These are phyloP conservation scores for Diddensiella caesifluorescens DNA, from an alignment of 805 yeast species.

Conservation along the genomic window DNA sequence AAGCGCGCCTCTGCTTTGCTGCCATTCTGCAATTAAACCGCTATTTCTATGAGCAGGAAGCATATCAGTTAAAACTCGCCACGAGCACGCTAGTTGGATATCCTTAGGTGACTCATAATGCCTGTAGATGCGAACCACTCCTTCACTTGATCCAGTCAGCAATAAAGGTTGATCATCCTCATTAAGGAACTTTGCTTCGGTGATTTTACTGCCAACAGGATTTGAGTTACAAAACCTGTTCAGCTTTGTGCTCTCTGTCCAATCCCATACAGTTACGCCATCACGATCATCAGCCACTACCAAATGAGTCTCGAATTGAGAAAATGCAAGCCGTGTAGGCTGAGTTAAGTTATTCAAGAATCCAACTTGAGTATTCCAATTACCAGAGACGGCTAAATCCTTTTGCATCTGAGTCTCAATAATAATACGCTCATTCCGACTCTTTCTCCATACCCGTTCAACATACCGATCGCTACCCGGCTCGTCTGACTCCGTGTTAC, in stretches of 20 bases:
- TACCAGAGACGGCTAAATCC: constrained; percentile 71
- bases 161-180: constrained; percentile 88
- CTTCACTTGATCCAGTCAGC: constrained; percentile 88
- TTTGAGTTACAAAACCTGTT: constrained; percentile 76
- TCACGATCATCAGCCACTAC: constrained; percentile 81
- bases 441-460: constrained; percentile 80
- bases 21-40: constrained; percentile 92
- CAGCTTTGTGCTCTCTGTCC: constrained; percentile 57
- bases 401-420: constrained; percentile 89
- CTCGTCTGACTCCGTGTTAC: constrained; percentile 76
- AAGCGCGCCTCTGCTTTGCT: constrained; percentile 86
- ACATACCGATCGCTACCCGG: constrained; percentile 87
- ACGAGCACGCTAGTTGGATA: constrained; percentile 68
- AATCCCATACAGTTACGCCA: constrained; percentile 80
- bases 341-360: constrained; percentile 69
- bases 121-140: constrained; percentile 82
- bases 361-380: constrained; percentile 66
- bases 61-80: constrained; percentile 90
- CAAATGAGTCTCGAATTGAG: constrained; percentile 85
- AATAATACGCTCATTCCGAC: constrained; percentile 80
- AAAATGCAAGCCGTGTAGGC: constrained; percentile 70
- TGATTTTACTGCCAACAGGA: constrained; percentile 81
- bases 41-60: constrained; percentile 73
- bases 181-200: constrained; percentile 79
- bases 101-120: constrained; percentile 55